Evolutionary conservation across 148 eudicot genomes (phyloP), one percentile per base, ranked within the genome.

Genomic region (Oxyria digyna): DNA sequence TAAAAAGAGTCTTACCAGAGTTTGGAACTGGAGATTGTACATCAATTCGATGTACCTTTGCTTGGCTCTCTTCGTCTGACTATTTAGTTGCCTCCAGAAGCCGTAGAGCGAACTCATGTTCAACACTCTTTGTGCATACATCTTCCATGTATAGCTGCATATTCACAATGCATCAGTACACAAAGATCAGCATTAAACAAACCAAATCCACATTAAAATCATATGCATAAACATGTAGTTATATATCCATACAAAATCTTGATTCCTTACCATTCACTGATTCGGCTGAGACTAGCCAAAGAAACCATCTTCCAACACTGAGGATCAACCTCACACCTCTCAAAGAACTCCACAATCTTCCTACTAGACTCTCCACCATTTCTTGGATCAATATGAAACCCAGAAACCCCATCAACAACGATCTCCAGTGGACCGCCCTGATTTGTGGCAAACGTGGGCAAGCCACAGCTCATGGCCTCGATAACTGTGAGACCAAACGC

Each of bases 361-460:
- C 79, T 70, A 62, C 88, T 81, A 13, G 91, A 73, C 33, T 79
- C 85, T 17, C 82, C 83, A 0, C 88, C 88, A 23, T 75, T 75
- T 46, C 45, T 71, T 4, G 91, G 91, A 74, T 87, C 79, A 66
- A 87, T 77, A 57, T 74, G 91, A 20, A 84, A 87, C 27, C 91
- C 88, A 0, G 88, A 84, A 59, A 82, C 70, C 46, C 83, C 82
- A 31, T 86, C 84, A 20, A 86, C 81, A 35, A 86, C 80, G 9
- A 86, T 86, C 71, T 86, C 90, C 27, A 87, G 84, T 1, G 90
- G 90, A 15, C 90, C 90, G 15, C 90, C 90, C 76, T 86, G 87
- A 72, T 79, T 81, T 6, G 91, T 87, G 8, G 88, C 91, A 73
- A 87, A 87, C 0, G 88, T 87, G 48, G 86, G 84, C 69, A 87